phyloP scores from a whole-genome alignment of 2,329 filamentous ascomycete genomes.

The Colletotrichum chlorophyti region DNA sequence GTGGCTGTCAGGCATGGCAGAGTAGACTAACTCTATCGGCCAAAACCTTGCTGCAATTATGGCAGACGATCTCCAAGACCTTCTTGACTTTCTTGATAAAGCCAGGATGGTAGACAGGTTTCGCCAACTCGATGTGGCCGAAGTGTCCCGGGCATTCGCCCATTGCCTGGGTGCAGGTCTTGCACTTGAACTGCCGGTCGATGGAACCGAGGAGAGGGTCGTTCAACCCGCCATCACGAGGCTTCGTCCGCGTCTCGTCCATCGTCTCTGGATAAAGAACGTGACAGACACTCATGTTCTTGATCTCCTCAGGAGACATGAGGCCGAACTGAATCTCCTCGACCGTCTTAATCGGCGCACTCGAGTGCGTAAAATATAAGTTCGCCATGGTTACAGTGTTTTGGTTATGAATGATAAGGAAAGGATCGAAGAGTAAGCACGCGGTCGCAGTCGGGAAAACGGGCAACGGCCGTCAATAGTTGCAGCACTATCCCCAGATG shows the following conservation, averaged over 20 bases:
- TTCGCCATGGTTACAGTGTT: slow-evolving; percentile 80
- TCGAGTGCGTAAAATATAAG: slow-evolving; percentile 87
- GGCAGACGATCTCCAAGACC: slow-evolving; percentile 97
- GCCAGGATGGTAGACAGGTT: slow-evolving; percentile 92
- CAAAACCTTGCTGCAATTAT: slow-evolving; percentile 97
- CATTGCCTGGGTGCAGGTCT: slow-evolving; percentile 95
- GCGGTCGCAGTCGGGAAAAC: background rate
- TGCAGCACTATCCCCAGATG: slow-evolving; percentile 30
- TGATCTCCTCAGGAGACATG: slow-evolving; percentile 97
- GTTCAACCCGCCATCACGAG: slow-evolving; percentile 90
- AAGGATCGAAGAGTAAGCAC: slow-evolving; percentile 5
- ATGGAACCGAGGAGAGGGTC: slow-evolving; percentile 96
- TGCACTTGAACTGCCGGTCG: slow-evolving; percentile 93
- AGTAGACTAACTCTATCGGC: slow-evolving; percentile 92
- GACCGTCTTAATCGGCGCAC: slow-evolving; percentile 94
- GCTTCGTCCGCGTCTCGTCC: slow-evolving; percentile 93
- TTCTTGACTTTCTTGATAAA: slow-evolving; percentile 99
- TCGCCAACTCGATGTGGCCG: slow-evolving; percentile 96
- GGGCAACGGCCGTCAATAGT: slow-evolving; percentile 10
- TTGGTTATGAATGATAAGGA: slow-evolving; percentile 28
- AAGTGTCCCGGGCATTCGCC: slow-evolving; percentile 97
- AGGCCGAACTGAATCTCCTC: slow-evolving; percentile 99
- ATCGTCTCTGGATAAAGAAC: slow-evolving; percentile 99
- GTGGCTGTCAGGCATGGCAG: slow-evolving; percentile 61
- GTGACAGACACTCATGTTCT: slow-evolving; percentile 96